These are phyloP conservation scores for Aspergillus sp. DNA, from an alignment of 2,329 filamentous ascomycete species.

Conservation along the genomic window DNA sequence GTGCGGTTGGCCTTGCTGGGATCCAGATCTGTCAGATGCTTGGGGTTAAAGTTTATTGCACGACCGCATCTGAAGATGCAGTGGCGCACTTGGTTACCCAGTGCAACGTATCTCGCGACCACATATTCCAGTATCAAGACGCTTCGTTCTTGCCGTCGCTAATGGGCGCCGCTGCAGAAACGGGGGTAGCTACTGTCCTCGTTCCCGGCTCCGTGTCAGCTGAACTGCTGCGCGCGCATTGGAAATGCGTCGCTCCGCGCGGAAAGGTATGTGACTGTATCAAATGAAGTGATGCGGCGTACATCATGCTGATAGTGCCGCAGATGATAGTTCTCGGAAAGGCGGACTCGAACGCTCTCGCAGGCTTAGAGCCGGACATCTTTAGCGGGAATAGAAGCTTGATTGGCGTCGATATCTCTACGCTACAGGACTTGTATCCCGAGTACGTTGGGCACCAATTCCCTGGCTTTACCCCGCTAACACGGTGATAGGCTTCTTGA, in stretches of 20 bases:
- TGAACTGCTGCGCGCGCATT: slow-evolving; percentile 23
- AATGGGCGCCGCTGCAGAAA: neutral
- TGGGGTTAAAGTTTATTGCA: slow-evolving; percentile 31
- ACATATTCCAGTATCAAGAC: slow-evolving; percentile 30
- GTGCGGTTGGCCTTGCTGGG: slow-evolving; percentile 32
- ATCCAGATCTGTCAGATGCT: slow-evolving; percentile 29
- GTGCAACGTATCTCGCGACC: slow-evolving; percentile 25
- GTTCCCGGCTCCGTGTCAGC: slow-evolving; percentile 27
- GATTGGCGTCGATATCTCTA: slow-evolving; percentile 14
- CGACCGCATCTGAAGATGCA: slow-evolving; percentile 27
- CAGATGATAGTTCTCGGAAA: slow-evolving; percentile 23
- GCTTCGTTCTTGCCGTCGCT: slow-evolving; percentile 23
- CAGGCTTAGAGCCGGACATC: slow-evolving; percentile 9
- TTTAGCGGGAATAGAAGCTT: slow-evolving; percentile 19
- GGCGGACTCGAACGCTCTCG: slow-evolving; percentile 8
- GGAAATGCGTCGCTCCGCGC: slow-evolving; percentile 23
- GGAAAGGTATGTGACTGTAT: neutral
- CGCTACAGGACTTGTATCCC: neutral
- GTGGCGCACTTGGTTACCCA: slow-evolving; percentile 24
- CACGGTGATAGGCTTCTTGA: neutral
- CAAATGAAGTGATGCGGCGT: no score
- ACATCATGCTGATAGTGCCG: slow-evolving; percentile 16
- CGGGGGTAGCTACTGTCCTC: slow-evolving; percentile 20
- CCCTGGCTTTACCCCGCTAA: neutral
- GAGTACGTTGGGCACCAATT: neutral